Conservation (phyloP, 2,329 filamentous ascomycete species). For the Neoscytalidium dimidiatum region DNA sequence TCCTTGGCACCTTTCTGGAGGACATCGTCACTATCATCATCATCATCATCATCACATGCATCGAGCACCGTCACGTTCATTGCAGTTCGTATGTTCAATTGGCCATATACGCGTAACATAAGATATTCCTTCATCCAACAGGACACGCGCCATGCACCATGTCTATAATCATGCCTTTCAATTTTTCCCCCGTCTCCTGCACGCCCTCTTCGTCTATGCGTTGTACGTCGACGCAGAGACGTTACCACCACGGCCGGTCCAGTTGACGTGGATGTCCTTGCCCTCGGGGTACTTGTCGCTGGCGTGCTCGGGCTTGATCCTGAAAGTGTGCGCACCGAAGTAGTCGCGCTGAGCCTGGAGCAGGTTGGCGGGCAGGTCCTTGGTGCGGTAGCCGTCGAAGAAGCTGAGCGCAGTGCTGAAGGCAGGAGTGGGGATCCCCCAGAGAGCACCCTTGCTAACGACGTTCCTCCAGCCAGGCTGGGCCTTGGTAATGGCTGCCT, state of each 20-base stretch:
- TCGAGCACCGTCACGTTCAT: not conserved
- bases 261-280: slow-evolving; percentile 98
- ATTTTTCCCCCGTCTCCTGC: not conserved
- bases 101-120: slow-evolving; percentile 17
- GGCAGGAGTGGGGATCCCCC: slow-evolving; percentile 93
- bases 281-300: slow-evolving; percentile 77
- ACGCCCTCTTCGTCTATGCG: slow-evolving; percentile 63
- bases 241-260: slow-evolving; percentile 97
- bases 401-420: slow-evolving; percentile 97
- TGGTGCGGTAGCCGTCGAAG: slow-evolving; percentile 98
- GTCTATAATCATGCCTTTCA: slow-evolving; percentile 13
- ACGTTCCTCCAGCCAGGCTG: slow-evolving; percentile 65
- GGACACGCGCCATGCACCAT: slow-evolving; percentile 18
- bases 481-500: slow-evolving; percentile 96
- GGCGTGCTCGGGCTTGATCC: slow-evolving; percentile 55
- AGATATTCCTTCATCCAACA: slow-evolving; percentile 2
- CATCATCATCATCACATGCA: no score
- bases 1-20: slow-evolving; percentile 10
- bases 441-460: slow-evolving; percentile 85
- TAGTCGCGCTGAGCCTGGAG: slow-evolving; percentile 99
- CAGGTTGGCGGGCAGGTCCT: slow-evolving; percentile 95
- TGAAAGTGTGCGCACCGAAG: slow-evolving; percentile 72
- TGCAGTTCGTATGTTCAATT: slow-evolving; percentile 20
- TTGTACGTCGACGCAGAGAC: slow-evolving; percentile 97
- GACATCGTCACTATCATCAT: no score